These are phyloP conservation scores for Ustilaginoidea virens DNA, from an alignment of 2,329 filamentous ascomycete species.

Conservation along the genomic window DNA sequence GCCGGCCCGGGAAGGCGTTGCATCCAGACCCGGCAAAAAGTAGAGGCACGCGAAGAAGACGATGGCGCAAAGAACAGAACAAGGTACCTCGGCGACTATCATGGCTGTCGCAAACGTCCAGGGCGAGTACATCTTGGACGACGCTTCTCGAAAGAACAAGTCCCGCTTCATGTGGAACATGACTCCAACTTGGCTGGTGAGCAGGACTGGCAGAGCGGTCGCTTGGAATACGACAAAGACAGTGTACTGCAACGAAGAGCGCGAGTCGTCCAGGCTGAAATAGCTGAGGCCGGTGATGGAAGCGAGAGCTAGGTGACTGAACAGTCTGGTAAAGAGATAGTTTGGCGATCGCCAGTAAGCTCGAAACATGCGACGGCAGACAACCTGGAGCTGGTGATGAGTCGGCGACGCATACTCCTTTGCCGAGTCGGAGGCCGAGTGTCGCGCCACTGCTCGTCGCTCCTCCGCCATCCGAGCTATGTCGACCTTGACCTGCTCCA, in stretches of 20 bases:
- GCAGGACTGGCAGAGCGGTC: slow-evolving; percentile 67
- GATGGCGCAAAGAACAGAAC: slow-evolving; percentile 65
- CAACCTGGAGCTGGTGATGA: slow-evolving; percentile 62
- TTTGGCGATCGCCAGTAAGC: slow-evolving; percentile 77
- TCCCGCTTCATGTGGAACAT: slow-evolving; percentile 69
- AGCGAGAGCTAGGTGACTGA: slow-evolving; percentile 69
- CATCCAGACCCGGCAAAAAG: slow-evolving; percentile 65
- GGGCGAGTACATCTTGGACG: slow-evolving; percentile 72
- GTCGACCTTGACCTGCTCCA: slow-evolving; percentile 47
- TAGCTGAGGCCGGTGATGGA: slow-evolving; percentile 68
- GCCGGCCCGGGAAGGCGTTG: slow-evolving; percentile 49
- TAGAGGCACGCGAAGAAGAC: slow-evolving; percentile 72
- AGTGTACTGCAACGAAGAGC: slow-evolving; percentile 65
- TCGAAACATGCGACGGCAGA: slow-evolving; percentile 57
- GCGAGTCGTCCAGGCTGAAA: slow-evolving; percentile 60
- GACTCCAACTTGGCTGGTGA: slow-evolving; percentile 65
- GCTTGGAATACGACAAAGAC: slow-evolving; percentile 87
- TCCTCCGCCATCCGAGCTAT: slow-evolving; percentile 52
- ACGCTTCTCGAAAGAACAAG: slow-evolving; percentile 75
- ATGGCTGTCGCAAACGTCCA: slow-evolving; percentile 65
- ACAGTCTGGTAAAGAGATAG: slow-evolving; percentile 77
- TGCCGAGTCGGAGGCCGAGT: slow-evolving; percentile 37
- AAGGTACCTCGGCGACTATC: slow-evolving; percentile 73
- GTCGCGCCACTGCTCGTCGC: slow-evolving; percentile 26
- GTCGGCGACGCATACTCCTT: slow-evolving; percentile 74